phyloP scores from a whole-genome alignment of 192 early-diverging fungal genomes.

The Dissophora ornata region DNA sequence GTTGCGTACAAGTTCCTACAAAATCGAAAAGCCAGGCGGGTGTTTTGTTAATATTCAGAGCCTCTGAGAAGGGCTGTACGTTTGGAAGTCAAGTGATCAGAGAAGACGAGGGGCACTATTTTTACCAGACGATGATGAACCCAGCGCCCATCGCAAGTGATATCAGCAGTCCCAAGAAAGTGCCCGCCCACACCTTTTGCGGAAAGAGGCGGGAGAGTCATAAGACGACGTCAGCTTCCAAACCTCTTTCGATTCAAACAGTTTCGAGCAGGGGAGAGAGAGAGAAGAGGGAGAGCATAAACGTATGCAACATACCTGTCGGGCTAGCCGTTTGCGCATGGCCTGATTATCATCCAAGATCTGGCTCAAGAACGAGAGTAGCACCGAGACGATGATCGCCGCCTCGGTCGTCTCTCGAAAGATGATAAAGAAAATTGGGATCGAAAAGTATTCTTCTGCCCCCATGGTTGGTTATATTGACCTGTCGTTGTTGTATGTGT shows the following conservation, averaged over 20 bases:
- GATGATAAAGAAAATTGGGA: conserved; percentile 80
- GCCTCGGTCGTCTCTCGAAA: conserved; percentile 90
- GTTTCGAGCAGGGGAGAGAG: background rate
- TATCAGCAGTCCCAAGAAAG: conserved; percentile 70
- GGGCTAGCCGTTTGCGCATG: conserved; percentile 32
- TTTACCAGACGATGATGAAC: conserved; percentile 85
- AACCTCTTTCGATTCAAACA: background rate
- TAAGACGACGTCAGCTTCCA: background rate
- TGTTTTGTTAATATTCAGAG: background rate
- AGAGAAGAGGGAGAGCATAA: too few species aligned
- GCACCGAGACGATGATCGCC: conserved; percentile 85
- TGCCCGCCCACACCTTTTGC: conserved; percentile 82
- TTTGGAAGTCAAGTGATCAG: background rate
- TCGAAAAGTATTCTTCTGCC: conserved; percentile 41
- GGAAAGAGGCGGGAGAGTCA: conserved; percentile 3
- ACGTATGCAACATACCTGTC: conserved; percentile 38
- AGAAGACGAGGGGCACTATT: background rate
- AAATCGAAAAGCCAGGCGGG: background rate
- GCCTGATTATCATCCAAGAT: conserved; percentile 23
- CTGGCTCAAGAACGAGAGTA: conserved; percentile 74
- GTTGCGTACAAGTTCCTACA: conserved; percentile 44
- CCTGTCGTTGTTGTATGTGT: background rate
- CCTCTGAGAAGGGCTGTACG: too few species aligned
- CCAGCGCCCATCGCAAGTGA: conserved; percentile 76
- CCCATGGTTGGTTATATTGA: conserved; percentile 13